A percentile compares a stretch with the other conserved stretches of the same genome.
Conservation (phyloP, 192 early-diverging fungal species). For the Ramicandelaber brevisporus region DNA sequence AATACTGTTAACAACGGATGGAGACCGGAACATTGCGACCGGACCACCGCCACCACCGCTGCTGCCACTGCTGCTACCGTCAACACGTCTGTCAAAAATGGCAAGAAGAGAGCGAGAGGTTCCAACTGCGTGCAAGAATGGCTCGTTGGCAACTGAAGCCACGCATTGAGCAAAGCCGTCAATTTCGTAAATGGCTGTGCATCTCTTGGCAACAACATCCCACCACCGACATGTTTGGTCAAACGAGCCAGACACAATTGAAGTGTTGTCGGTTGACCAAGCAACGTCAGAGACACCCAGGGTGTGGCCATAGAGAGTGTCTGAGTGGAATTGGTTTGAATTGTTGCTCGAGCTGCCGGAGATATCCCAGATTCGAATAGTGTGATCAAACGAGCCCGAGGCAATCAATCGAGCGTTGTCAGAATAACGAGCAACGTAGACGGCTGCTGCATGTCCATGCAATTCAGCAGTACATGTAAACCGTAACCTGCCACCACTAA, state of each 20-base stretch:
- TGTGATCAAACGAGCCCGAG: constrained; percentile 86
- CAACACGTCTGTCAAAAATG: too few relatives aligned
- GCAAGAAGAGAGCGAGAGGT: too few relatives aligned
- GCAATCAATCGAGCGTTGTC: constrained; percentile 54
- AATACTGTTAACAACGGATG: too few relatives aligned
- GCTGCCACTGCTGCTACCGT: too few relatives aligned
- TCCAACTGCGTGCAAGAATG: too few relatives aligned
- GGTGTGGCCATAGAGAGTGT: constrained; percentile 24
- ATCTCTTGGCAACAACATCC: constrained; percentile 6
- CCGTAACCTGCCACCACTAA: too few relatives aligned
- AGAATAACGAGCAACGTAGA: constrained; percentile 77
- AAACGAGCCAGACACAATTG: constrained; percentile 13
- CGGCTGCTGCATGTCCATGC: constrained; percentile 68
- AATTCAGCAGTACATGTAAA: constrained; percentile 16
- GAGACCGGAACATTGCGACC: too few relatives aligned
- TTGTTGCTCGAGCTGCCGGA: not conserved
- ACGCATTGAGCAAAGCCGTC: not conserved
- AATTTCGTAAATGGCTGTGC: not conserved
- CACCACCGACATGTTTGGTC: constrained; percentile 16
- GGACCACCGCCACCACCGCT: too few relatives aligned
- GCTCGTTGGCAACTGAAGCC: too few relatives aligned
- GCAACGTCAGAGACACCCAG: constrained; percentile 18
- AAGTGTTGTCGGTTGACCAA: constrained; percentile 10
- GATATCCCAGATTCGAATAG: constrained; percentile 72
- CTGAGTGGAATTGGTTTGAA: not conserved